These are phyloP conservation scores for Starmerella potacharoeniae DNA, from an alignment of 805 yeast genomes.

Conservation along the genomic window DNA sequence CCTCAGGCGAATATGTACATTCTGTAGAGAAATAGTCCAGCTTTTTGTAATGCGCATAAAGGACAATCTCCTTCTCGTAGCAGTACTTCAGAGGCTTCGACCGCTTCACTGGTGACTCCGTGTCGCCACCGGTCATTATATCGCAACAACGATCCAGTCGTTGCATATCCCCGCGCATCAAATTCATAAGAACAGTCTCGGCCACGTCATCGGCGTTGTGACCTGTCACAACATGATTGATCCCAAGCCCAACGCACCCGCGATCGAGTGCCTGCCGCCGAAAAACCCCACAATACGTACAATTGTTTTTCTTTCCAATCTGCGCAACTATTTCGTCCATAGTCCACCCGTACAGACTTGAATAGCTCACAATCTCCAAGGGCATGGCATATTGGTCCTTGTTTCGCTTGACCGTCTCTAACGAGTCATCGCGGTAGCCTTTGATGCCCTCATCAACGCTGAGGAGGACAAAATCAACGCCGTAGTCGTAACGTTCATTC, in stretches of 20 bases:
- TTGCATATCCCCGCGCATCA: constrained; percentile 91
- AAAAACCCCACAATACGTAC: constrained; percentile 96
- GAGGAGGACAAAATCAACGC: constrained; percentile 68
- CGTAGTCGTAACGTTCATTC: constrained; percentile 81
- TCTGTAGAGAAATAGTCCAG: constrained; percentile 94
- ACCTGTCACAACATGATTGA: constrained; percentile 89
- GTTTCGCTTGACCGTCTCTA: constrained; percentile 93
- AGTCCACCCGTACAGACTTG: constrained; percentile 89
- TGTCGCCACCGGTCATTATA: constrained; percentile 64
- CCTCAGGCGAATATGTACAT: constrained; percentile 97
- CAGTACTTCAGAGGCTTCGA: constrained; percentile 93
- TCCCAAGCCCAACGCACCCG: constrained; percentile 79
- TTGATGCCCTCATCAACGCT: constrained; percentile 94
- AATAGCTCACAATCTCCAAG: constrained; percentile 69
- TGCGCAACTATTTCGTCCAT: constrained; percentile 96
- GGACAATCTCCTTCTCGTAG: constrained; percentile 92
- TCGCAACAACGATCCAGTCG: constrained; percentile 79
- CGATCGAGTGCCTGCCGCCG: constrained; percentile 94
- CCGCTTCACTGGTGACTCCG: constrained; percentile 64
- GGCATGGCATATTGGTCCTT: constrained; percentile 75
- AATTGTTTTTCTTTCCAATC: constrained; percentile 85
- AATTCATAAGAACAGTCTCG: constrained; percentile 91
- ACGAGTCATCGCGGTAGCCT: constrained; percentile 93
- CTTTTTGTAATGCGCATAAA: constrained; percentile 92
- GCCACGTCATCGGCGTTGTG: constrained; percentile 99